These are phyloP conservation scores for Loxodes magnus DNA, from an alignment of 73 alveolate species.

Conservation along the genomic window DNA sequence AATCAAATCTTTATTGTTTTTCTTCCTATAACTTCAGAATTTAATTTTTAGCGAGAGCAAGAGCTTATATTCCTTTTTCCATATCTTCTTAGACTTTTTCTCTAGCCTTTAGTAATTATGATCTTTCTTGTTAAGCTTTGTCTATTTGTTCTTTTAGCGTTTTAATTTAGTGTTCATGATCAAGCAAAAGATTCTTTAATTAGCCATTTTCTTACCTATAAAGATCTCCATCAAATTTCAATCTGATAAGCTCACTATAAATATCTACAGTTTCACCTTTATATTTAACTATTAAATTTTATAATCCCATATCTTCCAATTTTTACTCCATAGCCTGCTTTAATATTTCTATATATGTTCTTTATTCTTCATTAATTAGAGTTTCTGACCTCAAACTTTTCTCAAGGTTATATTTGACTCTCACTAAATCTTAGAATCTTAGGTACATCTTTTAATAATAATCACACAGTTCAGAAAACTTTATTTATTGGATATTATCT, in stretches of 20 bases:
- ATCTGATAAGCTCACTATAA: background rate
- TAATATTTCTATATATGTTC: slow-evolving; percentile 9
- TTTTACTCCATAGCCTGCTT: slow-evolving; percentile 4
- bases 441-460: background rate
- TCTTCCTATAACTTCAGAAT: slow-evolving; percentile 6
- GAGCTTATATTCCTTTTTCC: slow-evolving; percentile 4
- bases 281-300: too few relatives aligned
- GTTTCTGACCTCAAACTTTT: slow-evolving; percentile 7
- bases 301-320: slow-evolving; percentile 1
- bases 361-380: slow-evolving; percentile 6
- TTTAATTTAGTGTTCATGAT: slow-evolving; percentile 1
- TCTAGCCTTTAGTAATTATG: background rate
- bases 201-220: background rate
- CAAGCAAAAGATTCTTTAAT: background rate
- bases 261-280: too few relatives aligned
- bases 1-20: background rate
- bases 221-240: background rate
- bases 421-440: background rate
- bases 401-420: slow-evolving; percentile 1
- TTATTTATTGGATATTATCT: slow-evolving; percentile 4
- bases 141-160: background rate
- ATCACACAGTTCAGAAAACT: background rate
- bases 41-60: slow-evolving; percentile 1
- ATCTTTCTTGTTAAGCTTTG: background rate
- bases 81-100: background rate